Evolutionary conservation across 495 filamentous ascomycete genomes (phyloP), one percentile per base, ranked within the genome.

Genomic region (Ramalina intermedia): DNA sequence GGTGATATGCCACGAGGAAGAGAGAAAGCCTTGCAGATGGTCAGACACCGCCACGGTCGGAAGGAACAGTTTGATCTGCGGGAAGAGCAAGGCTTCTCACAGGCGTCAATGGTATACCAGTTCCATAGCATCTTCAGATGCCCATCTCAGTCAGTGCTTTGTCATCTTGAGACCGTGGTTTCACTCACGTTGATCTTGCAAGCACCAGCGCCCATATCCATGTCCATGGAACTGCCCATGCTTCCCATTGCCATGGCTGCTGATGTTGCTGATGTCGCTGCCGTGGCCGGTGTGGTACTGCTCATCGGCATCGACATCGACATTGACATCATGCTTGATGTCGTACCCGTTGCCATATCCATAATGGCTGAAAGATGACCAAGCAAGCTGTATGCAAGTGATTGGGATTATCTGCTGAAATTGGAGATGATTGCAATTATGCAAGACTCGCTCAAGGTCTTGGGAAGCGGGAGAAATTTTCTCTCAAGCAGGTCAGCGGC

Each of bases 61-160:
- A 18, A 9, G 14, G 6, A 14, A 16, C 8, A 41, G 13, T 2
- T 41, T 18, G 6, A 41, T 41, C 8, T 12, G 39, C 7, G 12
- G 39, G 6, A 16, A 23, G 6, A 41, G 14, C 17, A 23, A 41
- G 7, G 21, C 39, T 41, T 7, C 42, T 45, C 29, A 45, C 52
- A 88, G 1, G 79, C 57, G 60, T 84, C 75, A 33, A 85, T 63
- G 0, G 78, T 82, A 51, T 80, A 65, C 82, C 82, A 86, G 56
- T 88, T 85, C 82, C 81, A 85, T 2, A 85, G 62, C 82, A 86
- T 88, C 44, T 47, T 17, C 3, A 17, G 39, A 23, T 39, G 8
- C 5, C 14, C 37, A 18, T 5, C 6, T 17, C 21, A 8, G 14
- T 12, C 2, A 23, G 39, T 6, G 9, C 8, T 17, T 9, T 18